These are phyloP conservation scores for Barnettozyma siamensis DNA, from an alignment of 805 yeast species.

Conservation along the genomic window DNA sequence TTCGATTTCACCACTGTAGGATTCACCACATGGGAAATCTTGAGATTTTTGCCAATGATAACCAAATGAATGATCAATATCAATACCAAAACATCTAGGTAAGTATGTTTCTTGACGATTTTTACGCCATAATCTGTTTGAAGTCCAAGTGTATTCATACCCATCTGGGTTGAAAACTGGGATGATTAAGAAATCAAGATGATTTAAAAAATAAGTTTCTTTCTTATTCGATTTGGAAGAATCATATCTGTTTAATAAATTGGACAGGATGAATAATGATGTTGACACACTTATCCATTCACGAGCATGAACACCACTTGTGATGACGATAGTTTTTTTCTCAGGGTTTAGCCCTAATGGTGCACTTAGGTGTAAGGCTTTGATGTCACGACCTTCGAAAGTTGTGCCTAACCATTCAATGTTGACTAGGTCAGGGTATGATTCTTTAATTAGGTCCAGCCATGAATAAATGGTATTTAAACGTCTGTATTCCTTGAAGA, in stretches of 20 bases:
- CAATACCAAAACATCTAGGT: slow-evolving; percentile 73
- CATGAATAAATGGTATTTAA: slow-evolving; percentile 65
- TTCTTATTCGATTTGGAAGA: slow-evolving; percentile 24
- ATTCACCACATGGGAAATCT: slow-evolving; percentile 72
- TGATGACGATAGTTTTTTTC: slow-evolving; percentile 62
- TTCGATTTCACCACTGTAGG: slow-evolving; percentile 70
- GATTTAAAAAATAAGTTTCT: slow-evolving; percentile 43
- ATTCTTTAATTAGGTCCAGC: slow-evolving; percentile 54
- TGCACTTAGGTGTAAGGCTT: slow-evolving; percentile 58
- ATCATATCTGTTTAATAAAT: slow-evolving; percentile 44
- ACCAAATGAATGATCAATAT: slow-evolving; percentile 79
- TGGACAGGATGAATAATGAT: slow-evolving; percentile 49
- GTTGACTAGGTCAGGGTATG: slow-evolving; percentile 59
- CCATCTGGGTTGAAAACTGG: slow-evolving; percentile 94
- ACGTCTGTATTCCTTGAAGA: slow-evolving; percentile 67
- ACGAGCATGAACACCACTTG: slow-evolving; percentile 85
- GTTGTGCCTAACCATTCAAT: slow-evolving; percentile 71
- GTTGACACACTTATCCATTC: slow-evolving; percentile 84
- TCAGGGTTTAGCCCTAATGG: slow-evolving; percentile 37
- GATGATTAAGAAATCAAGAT: slow-evolving; percentile 66
- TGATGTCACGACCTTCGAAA: slow-evolving; percentile 65
- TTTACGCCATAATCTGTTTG: slow-evolving; percentile 83
- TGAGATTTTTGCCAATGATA: slow-evolving; percentile 66
- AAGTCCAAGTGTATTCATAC: slow-evolving; percentile 73
- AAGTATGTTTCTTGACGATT: slow-evolving; percentile 71